Percentiles rank a stretch among this genome's conserved stretches.
phyloP scores from a whole-genome alignment of 2,329 filamentous ascomycete genomes.

The Hypoxylon sp. region DNA sequence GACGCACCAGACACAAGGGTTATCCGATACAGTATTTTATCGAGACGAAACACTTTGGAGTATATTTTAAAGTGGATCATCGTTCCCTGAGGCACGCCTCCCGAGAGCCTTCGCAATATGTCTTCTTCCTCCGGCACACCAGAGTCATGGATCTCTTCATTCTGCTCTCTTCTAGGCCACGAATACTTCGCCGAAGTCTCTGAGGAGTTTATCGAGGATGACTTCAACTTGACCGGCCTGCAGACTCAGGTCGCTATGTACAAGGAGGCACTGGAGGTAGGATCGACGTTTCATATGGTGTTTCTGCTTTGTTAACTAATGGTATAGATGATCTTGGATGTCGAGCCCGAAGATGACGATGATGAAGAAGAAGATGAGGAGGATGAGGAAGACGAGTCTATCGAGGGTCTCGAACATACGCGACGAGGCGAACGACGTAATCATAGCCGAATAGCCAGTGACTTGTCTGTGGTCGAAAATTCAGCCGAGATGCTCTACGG shows the following conservation, averaged over 20 bases:
- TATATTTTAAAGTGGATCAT: too few relatives aligned
- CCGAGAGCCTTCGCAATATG: slow-evolving; percentile 55
- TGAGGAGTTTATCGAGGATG: slow-evolving; percentile 99
- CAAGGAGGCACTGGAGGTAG: slow-evolving; percentile 91
- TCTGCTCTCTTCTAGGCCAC: slow-evolving; percentile 93
- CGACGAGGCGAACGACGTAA: slow-evolving; percentile 74
- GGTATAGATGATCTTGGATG: slow-evolving; percentile 89
- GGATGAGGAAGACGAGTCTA: slow-evolving; percentile 74
- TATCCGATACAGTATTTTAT: too few relatives aligned
- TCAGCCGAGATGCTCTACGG: slow-evolving; percentile 98
- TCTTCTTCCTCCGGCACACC: slow-evolving; percentile 68
- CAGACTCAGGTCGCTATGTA: slow-evolving; percentile 98
- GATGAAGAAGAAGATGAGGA: slow-evolving; percentile 82
- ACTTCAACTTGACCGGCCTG: slow-evolving; percentile 97
- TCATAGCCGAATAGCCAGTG: slow-evolving; percentile 84
- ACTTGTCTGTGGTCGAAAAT: slow-evolving; percentile 94
- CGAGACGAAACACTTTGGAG: too few relatives aligned
- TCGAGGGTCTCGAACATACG: slow-evolving; percentile 67
- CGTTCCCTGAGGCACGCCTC: too few relatives aligned
- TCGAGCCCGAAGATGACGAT: slow-evolving; percentile 95
- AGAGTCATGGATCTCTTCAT: slow-evolving; percentile 98
- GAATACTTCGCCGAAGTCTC: slow-evolving; percentile 99
- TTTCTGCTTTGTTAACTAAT: not conserved
- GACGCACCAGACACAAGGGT: too few relatives aligned
- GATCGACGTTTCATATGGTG: slow-evolving; percentile 8